These are phyloP conservation scores for Noccaea caerulescens DNA, from an alignment of 345 rosid species.

Conservation along the genomic window DNA sequence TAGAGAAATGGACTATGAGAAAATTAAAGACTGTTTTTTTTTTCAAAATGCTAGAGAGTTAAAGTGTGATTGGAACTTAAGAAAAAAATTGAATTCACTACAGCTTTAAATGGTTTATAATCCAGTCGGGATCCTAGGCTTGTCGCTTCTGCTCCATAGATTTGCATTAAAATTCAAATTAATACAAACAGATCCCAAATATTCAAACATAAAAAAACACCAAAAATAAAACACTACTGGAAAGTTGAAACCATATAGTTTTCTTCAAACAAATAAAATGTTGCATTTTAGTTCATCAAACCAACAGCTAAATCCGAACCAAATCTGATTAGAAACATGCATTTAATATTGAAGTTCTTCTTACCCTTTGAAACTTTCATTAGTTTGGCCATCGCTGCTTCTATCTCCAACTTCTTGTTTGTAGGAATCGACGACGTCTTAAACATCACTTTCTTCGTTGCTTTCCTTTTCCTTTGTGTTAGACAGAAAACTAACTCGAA, in stretches of 20 bases:
- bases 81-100: no score
- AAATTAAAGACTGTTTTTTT: no score
- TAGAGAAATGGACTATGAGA: no score
- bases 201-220: no score
- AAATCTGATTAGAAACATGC: conserved; percentile 3
- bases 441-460: conserved; percentile 17
- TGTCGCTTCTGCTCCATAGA: background rate
- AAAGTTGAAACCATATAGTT: background rate
- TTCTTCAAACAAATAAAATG: background rate
- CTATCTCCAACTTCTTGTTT: conserved; percentile 36
- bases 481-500: background rate
- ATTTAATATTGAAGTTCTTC: background rate
- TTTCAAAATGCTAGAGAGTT: no score
- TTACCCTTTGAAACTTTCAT: conserved; percentile 21
- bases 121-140: background rate
- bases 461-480: background rate
- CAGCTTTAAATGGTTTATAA: background rate
- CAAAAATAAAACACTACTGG: background rate
- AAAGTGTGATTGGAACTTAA: no score
- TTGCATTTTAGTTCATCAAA: background rate
- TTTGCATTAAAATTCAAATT: no score
- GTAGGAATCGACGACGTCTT: conserved; percentile 47
- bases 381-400: conserved; percentile 4
- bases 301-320: background rate
- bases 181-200: no score